phyloP scores from a whole-genome alignment of 2,329 filamentous ascomycete species.

The Exophiala sp. region DNA sequence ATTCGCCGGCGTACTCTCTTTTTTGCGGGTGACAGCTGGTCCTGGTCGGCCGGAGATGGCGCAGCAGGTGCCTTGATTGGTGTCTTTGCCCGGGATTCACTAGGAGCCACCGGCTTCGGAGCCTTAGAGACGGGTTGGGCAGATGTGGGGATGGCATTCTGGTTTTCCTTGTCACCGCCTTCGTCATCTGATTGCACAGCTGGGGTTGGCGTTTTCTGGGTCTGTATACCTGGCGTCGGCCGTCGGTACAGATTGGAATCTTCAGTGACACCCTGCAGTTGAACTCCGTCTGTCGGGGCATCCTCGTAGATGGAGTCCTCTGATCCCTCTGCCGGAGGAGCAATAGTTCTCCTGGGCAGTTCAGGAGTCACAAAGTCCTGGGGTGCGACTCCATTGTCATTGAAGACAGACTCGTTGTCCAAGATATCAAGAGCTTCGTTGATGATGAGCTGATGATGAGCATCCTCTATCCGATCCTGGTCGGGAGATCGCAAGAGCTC shows the following conservation, averaged over 20 bases:
- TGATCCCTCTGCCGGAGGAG: neutral
- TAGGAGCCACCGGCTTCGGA: neutral
- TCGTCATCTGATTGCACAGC: neutral
- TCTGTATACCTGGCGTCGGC: neutral
- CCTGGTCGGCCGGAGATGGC: neutral
- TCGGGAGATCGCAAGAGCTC: conserved; percentile 6
- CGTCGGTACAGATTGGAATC: neutral
- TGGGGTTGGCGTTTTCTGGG: neutral
- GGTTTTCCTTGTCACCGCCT: conserved; percentile 9
- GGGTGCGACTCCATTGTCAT: conserved; percentile 1
- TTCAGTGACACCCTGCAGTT: neutral
- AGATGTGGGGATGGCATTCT: neutral
- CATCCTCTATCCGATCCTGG: neutral
- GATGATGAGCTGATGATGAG: conserved; percentile 5
- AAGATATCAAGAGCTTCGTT: conserved; percentile 11
- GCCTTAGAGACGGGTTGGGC: neutral
- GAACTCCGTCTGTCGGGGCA: neutral
- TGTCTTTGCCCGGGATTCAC: neutral
- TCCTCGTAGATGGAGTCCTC: conserved; percentile 15
- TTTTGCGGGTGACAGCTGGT: neutral
- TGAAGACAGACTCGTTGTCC: conserved; percentile 16
- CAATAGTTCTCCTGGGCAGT: neutral
- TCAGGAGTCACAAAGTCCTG: neutral
- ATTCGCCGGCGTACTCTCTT: neutral
- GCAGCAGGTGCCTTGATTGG: neutral